Percentiles rank a stretch among this genome's conserved stretches.
phyloP scores from a whole-genome alignment of 176 grass and related monocot genomes.

The Musa schizocarpa region DNA sequence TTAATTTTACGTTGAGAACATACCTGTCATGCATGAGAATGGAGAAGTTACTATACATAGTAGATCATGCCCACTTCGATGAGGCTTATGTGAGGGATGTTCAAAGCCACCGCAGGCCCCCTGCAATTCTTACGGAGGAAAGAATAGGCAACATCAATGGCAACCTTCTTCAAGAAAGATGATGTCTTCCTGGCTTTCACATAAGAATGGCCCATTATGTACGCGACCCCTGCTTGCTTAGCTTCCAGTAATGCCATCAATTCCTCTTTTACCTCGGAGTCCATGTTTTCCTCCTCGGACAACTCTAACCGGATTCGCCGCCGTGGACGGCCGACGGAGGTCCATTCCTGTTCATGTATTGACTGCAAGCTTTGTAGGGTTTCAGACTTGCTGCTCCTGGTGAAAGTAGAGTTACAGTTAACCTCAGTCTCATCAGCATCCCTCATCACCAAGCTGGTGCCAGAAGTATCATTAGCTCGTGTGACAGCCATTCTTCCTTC shows the following conservation, averaged over 20 bases:
- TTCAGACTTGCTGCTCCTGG: conserved; percentile 51
- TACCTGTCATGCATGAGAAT: not conserved
- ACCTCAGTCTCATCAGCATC: conserved; percentile 8
- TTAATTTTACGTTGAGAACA: not conserved
- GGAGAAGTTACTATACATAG: conserved; percentile 37
- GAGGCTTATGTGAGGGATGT: conserved; percentile 59
- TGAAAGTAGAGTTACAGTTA: conserved; percentile 12
- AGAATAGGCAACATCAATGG: conserved; percentile 51
- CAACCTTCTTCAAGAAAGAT: conserved; percentile 45
- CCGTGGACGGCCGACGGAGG: conserved; percentile 14
- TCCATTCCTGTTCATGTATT: conserved; percentile 47
- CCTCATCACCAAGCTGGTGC: conserved; percentile 35
- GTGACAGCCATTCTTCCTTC: conserved; percentile 71
- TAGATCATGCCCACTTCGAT: conserved; percentile 86
- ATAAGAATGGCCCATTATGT: conserved; percentile 69
- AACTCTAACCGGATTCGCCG: conserved; percentile 45
- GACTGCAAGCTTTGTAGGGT: conserved; percentile 51
- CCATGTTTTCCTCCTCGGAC: conserved; percentile 27
- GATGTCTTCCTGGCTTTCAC: conserved; percentile 68
- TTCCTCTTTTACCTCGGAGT: conserved; percentile 44
- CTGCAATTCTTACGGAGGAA: conserved; percentile 73
- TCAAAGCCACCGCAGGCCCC: conserved; percentile 46
- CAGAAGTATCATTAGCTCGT: conserved; percentile 28
- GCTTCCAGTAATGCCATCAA: conserved; percentile 45
- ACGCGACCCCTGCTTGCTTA: conserved; percentile 47